phyloP scores from a whole-genome alignment of 164 flowering plant genomes.

The Vitis labrusca region DNA sequence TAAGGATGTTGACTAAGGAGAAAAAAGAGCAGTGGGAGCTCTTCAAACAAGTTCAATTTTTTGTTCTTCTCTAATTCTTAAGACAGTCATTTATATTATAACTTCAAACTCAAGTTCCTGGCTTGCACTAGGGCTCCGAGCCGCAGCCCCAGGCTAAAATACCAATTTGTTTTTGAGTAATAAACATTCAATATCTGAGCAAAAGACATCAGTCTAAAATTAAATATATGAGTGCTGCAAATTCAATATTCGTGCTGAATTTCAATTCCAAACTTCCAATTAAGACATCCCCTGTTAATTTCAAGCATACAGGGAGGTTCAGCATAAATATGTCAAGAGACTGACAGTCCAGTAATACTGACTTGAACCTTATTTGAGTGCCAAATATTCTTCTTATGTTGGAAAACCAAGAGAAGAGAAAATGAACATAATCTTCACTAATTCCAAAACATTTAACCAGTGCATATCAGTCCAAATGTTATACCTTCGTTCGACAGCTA shows the following conservation, averaged over 20 bases:
- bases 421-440: too few species aligned
- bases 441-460: too few species aligned
- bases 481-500: conserved; percentile 95
- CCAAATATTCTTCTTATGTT: too few species aligned
- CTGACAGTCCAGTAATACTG: too few species aligned
- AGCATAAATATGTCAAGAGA: background rate
- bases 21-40: background rate
- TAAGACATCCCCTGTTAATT: background rate
- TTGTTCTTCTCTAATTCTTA: too few species aligned
- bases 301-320: background rate
- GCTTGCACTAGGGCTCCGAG: background rate
- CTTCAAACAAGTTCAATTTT: background rate
- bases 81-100: too few species aligned
- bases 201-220: background rate
- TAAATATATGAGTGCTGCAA: background rate
- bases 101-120: too few species aligned
- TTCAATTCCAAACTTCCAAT: background rate
- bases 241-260: background rate
- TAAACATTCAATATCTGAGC: background rate
- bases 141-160: background rate
- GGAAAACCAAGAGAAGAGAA: too few species aligned
- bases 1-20: background rate
- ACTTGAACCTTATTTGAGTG: too few species aligned
- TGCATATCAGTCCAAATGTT: too few species aligned
- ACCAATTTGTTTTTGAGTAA: background rate